Base-by-base conservation (phyloP, 495 filamentous ascomycete species). In the Penicillium odoratum region DNA sequence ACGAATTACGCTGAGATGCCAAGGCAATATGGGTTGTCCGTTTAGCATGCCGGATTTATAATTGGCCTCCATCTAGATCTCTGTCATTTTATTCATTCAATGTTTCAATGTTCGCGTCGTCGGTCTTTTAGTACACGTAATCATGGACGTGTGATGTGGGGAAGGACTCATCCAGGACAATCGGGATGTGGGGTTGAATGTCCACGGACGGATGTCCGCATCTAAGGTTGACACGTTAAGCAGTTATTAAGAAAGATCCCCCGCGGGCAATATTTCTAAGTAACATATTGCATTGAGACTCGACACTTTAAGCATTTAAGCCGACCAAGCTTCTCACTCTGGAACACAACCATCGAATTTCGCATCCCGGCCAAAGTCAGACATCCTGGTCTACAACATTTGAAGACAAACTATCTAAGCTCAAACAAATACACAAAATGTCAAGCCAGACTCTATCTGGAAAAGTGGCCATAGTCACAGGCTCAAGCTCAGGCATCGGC, bases 391-490 rank as follows among this genome's bases (percentile, higher is more conserved):
- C n/a, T 29, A 18, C 16, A 25, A 18, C 18, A 29, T 5, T n/a
- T 21, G 21, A 34, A 31, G 13, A n/a, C 51, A n/a, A n/a, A 38
- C 16, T 13, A 30, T 21, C 4, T 8, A 38, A 55, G 25, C 29
- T 44, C 15, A 16, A 48, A 33, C 30, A 42, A 2, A 46, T 31
- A 6, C 3, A 29, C 36, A 57, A 13, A 11, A 64, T 68, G 65
- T 16, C 53, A 15, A 36, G 53, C 7, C 62, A 63, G 53, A 61
- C 62, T 31, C 66, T 86, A 8, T 63, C 62, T 18, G 81, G 79
- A 18, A 75, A 74, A 51, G 66, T 72, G 13, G 74, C 74, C 55
- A 62, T 78, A 6, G 60, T 78, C 33, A 76, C 65, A 25, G 74
- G 72, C 34, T 68, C 72, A 28, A 64, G 63, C 9, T 69, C 70